These are phyloP conservation scores for Psophocarpus tetragonolobus DNA, from an alignment of 306 rosid species.

Conservation along the genomic window DNA sequence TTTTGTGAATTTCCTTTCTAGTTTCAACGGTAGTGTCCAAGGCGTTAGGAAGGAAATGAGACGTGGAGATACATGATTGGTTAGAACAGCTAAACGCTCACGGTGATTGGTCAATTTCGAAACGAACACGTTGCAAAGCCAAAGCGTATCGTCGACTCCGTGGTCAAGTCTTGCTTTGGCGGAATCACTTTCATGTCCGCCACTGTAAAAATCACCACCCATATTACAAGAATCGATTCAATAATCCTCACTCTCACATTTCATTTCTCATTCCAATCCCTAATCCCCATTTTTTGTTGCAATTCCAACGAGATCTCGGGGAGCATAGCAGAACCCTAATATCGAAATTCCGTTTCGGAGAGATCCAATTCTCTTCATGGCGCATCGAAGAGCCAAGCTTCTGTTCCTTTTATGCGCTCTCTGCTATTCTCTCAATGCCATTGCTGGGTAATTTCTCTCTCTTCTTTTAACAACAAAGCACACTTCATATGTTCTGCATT, in stretches of 20 bases:
- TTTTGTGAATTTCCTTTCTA: background rate
- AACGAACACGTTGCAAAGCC: slow-evolving; percentile 65
- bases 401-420: slow-evolving; percentile 59
- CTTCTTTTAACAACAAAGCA: background rate
- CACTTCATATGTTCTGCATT: background rate
- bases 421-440: slow-evolving; percentile 61
- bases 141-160: slow-evolving; percentile 29
- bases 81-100: background rate
- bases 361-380: slow-evolving; percentile 63
- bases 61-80: slow-evolving; percentile 55
- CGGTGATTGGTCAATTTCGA: slow-evolving; percentile 58
- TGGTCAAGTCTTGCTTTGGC: slow-evolving; percentile 31
- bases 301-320: slow-evolving; percentile 20
- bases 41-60: background rate
- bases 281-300: background rate
- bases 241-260: background rate
- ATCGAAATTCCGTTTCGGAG: slow-evolving; percentile 26
- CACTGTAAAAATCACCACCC: slow-evolving; percentile 15
- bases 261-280: slow-evolving; percentile 12
- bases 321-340: slow-evolving; percentile 19
- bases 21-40: background rate
- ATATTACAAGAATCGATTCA: slow-evolving; percentile 1
- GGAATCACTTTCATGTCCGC: slow-evolving; percentile 33
- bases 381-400: slow-evolving; percentile 60
- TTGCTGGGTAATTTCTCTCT: slow-evolving; percentile 61